Evolutionary conservation across 176 grass and related monocot species (phyloP), one percentile per base, ranked within the genome.

Genomic region (Otatea glauca): DNA sequence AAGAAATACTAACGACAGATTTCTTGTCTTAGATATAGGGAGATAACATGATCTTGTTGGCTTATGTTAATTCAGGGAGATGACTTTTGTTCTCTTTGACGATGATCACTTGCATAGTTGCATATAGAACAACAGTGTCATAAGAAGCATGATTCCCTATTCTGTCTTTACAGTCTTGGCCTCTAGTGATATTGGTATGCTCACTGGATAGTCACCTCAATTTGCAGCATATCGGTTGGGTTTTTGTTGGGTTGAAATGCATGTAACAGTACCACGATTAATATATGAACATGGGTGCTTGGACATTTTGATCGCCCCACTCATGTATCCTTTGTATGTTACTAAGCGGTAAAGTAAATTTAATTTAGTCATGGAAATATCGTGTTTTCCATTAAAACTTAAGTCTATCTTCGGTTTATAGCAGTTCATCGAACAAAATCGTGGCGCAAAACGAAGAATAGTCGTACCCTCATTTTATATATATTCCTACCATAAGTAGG

Each of bases 41-140:
- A 55, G 53, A 55, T 70, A 50, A 70, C 67, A 61, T 72, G 67
- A 82, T 47, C 51, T 72, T 72, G 37, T 61, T 71, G n/a, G 12
- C 48, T 82, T 72, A 72, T 32, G 38, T 61, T 82, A 82, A 29
- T 60, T 58, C 25, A 47, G 38, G 2, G 38, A 72, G 68, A 72
- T 71, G 49, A 67, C 38, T 72, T 56, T 58, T 56, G 62, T 25
- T 71, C 38, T 69, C 67, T 55, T 71, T 71, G 48, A 66, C n/a
- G 77, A 50, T 50, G n/a, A 51, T 5, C 44, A 18, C 3, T 48
- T 44, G 45, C 43, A n/a, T 80, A 34, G 47, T 39, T 54, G 78
- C 20, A 68, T 11, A 41, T 41, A 41, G 20, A 81, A 20, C 38
- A 44, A 54, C 32, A 25, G 78, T 55, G 20, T 45, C 20, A 10